Percentiles rank a stretch among this genome's conserved stretches.
Evolutionary conservation across 1,139 yeast species (phyloP).

Genomic region (Kluyveromyces marxianus): DNA sequence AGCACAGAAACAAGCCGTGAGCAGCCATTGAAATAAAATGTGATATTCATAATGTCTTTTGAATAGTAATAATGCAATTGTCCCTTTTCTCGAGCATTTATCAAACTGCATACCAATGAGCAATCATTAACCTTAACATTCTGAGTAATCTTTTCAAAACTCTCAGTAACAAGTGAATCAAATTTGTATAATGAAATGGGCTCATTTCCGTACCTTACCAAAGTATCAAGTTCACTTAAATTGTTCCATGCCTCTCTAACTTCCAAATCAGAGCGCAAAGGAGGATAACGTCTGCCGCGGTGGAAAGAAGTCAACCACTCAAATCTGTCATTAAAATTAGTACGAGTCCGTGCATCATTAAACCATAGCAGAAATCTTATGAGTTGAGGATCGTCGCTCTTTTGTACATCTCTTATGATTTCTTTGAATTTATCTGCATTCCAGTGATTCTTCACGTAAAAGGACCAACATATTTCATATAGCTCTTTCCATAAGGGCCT

Average conservation of each 20-base stretch:
- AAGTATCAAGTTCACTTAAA: slow-evolving; percentile 7
- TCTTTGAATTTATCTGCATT: slow-evolving; percentile 3
- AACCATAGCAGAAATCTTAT: slow-evolving; percentile 13
- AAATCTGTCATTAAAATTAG: slow-evolving; percentile 28
- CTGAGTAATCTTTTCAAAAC: slow-evolving; percentile 26
- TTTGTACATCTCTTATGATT: slow-evolving; percentile 7
- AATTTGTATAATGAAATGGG: slow-evolving; percentile 15
- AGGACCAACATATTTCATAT: slow-evolving; percentile 10
- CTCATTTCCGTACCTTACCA: slow-evolving; percentile 8
- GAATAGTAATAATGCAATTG: slow-evolving; percentile 33
- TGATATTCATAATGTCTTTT: slow-evolving; percentile 24
- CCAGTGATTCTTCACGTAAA: slow-evolving; percentile 7
- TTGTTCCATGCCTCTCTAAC: slow-evolving; percentile 16
- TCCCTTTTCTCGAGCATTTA: slow-evolving; percentile 29
- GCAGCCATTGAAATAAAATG: slow-evolving; percentile 53
- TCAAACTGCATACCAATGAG: slow-evolving; percentile 63
- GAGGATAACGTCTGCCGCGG: slow-evolving; percentile 32
- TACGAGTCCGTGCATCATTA: slow-evolving; percentile 11
- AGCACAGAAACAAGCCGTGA: slow-evolving; percentile 35
- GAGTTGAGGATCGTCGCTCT: slow-evolving; percentile 13
- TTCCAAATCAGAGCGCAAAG: slow-evolving; percentile 18
- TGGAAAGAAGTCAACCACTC: slow-evolving; percentile 42
- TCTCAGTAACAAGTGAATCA: slow-evolving; percentile 22
- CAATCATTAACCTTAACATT: slow-evolving; percentile 66
- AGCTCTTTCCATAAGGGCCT: slow-evolving; percentile 10